These are phyloP conservation scores for Neurospora africana DNA, from an alignment of 495 filamentous ascomycete species.

Conservation along the genomic window DNA sequence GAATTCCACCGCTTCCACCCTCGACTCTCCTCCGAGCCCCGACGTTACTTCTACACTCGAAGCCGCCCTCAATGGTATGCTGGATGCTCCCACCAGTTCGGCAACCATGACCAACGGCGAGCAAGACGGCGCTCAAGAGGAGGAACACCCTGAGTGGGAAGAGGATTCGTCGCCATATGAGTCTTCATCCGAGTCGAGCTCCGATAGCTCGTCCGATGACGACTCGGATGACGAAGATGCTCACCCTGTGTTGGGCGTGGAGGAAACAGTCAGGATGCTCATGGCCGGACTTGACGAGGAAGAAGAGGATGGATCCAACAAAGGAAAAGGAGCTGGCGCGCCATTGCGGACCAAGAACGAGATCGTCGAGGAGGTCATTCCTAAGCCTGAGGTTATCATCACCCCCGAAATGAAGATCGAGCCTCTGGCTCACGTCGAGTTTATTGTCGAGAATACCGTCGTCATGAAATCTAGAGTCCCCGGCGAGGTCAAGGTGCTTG, in stretches of 20 bases:
- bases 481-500: conserved; percentile 73
- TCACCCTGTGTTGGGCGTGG: conserved; percentile 48
- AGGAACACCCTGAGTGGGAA: conserved; percentile 39
- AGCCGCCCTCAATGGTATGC: conserved; percentile 33
- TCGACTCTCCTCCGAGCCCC: conserved; percentile 18
- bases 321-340: conserved; percentile 36
- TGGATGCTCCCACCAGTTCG: conserved; percentile 3
- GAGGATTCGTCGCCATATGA: conserved; percentile 53
- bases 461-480: conserved; percentile 70
- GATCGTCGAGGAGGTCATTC: conserved; percentile 51
- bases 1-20: neutral
- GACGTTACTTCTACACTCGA: conserved; percentile 35
- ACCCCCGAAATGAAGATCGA: conserved; percentile 65
- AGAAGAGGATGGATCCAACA: conserved; percentile 48
- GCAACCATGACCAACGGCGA: conserved; percentile 5
- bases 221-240: conserved; percentile 46
- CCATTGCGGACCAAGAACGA: conserved; percentile 66
- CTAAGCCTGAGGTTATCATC: conserved; percentile 63
- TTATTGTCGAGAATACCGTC: conserved; percentile 61
- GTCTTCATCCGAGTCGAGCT: conserved; percentile 30
- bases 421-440: conserved; percentile 60
- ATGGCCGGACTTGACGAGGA: conserved; percentile 61
- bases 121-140: conserved; percentile 12
- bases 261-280: conserved; percentile 68
- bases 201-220: conserved; percentile 39